phyloP scores from a whole-genome alignment of 139 green algal genomes.

The Coelastrella sp. region DNA sequence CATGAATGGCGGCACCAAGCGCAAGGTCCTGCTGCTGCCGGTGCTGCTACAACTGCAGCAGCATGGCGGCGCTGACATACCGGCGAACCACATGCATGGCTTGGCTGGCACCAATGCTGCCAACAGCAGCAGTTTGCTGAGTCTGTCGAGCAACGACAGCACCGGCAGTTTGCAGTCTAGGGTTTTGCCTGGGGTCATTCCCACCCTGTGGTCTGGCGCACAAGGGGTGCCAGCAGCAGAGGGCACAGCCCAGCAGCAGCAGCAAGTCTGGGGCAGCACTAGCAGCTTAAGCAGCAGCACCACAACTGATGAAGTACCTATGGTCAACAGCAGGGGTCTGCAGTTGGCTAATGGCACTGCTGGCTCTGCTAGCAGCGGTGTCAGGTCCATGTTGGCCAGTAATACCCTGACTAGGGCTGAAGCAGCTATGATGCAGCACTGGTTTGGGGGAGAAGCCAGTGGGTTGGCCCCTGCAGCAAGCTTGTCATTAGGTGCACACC shows the following conservation, averaged over 20 bases:
- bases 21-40: slow-evolving; percentile 45
- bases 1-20: slow-evolving; percentile 42
- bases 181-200: neutral
- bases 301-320: neutral
- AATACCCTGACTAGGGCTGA: slow-evolving; percentile 47
- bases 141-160: too few relatives aligned
- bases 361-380: too few relatives aligned
- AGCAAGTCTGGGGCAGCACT: slow-evolving; percentile 14
- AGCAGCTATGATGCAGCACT: slow-evolving; percentile 43
- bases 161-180: too few relatives aligned
- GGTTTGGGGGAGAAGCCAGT: slow-evolving; percentile 19
- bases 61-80: neutral
- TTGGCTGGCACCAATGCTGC: neutral
- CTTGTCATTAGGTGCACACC: neutral
- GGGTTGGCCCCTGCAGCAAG: neutral
- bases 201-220: slow-evolving; percentile 18
- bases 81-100: too few relatives aligned
- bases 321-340: too few relatives aligned
- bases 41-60: slow-evolving; percentile 23
- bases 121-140: neutral
- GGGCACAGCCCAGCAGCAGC: neutral
- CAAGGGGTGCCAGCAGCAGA: slow-evolving; percentile 6
- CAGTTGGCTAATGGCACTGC: too few relatives aligned
- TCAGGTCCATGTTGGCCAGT: neutral
- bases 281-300: slow-evolving; percentile 40